These are phyloP conservation scores for Diaporthe caulivora DNA, from an alignment of 2,329 filamentous ascomycete genomes.

Conservation along the genomic window DNA sequence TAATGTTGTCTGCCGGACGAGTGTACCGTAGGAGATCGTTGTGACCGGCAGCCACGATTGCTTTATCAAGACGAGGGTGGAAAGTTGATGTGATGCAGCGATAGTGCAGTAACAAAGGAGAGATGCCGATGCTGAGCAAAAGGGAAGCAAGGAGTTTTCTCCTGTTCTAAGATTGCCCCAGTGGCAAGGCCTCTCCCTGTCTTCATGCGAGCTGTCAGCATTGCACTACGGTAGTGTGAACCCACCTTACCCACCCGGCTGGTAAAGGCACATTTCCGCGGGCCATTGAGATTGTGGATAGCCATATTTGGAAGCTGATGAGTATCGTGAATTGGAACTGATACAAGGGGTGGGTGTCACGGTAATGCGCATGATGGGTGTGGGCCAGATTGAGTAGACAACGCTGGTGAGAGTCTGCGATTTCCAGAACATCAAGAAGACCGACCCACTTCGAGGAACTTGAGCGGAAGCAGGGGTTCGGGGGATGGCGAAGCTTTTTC, in stretches of 20 bases:
- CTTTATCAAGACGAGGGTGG: neutral
- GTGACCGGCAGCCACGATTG: neutral
- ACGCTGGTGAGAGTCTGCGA: neutral
- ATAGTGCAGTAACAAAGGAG: neutral
- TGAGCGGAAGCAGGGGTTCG: slow-evolving; percentile 4
- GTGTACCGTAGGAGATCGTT: neutral
- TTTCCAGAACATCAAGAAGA: neutral
- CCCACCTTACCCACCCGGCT: slow-evolving; percentile 20
- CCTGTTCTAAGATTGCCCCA: slow-evolving; percentile 10
- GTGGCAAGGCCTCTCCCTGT: slow-evolving; percentile 17
- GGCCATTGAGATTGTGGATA: slow-evolving; percentile 18
- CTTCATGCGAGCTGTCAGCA: slow-evolving; percentile 25
- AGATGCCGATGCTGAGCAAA: neutral
- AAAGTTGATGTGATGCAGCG: neutral
- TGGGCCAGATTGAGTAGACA: slow-evolving; percentile 20
- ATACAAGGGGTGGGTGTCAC: neutral
- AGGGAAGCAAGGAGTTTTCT: slow-evolving; percentile 22
- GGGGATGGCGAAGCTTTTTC: neutral
- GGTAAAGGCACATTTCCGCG: slow-evolving; percentile 18
- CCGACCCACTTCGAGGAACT: slow-evolving; percentile 10
- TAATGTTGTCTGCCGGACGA: neutral
- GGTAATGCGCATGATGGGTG: slow-evolving; percentile 3
- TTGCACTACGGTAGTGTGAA: slow-evolving; percentile 5
- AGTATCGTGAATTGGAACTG: neutral
- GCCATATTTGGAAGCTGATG: slow-evolving; percentile 7